Conservation (phyloP, 2,329 filamentous ascomycete species). For the Emydomyces testavorans region DNA sequence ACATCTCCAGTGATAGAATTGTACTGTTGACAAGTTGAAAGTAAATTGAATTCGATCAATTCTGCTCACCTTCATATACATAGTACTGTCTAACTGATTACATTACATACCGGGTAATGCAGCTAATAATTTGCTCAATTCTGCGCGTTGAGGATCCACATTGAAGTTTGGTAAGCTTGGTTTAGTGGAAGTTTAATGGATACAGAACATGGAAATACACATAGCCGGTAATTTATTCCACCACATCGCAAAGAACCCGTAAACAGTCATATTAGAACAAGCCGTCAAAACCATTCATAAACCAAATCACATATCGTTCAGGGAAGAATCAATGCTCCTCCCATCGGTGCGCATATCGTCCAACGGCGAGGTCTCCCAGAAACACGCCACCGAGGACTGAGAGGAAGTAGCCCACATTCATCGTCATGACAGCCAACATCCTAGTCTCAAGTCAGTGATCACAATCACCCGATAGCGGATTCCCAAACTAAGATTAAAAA, state of each 20-base stretch:
- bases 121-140: conserved; percentile 10
- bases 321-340: conserved; percentile 38
- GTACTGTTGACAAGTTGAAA: too few species aligned
- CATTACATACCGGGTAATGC: too few species aligned
- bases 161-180: conserved; percentile 2
- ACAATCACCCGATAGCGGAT: conserved; percentile 14
- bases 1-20: too few species aligned
- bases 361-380: conserved; percentile 70
- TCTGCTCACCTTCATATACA: too few species aligned
- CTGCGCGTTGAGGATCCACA: neutral
- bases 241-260: neutral
- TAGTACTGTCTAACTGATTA: too few species aligned
- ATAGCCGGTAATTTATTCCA: conserved; percentile 4
- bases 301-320: neutral
- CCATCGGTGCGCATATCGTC: conserved; percentile 48
- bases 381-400: conserved; percentile 71
- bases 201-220: neutral
- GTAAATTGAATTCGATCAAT: too few species aligned
- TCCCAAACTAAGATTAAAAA: neutral
- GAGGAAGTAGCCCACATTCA: conserved; percentile 75
- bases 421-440: conserved; percentile 86
- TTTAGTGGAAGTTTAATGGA: neutral
- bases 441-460: conserved; percentile 36
- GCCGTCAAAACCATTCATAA: neutral
- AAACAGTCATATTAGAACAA: neutral